Conservation (phyloP, 257 asterid species). For the Penstemon newberryi region DNA sequence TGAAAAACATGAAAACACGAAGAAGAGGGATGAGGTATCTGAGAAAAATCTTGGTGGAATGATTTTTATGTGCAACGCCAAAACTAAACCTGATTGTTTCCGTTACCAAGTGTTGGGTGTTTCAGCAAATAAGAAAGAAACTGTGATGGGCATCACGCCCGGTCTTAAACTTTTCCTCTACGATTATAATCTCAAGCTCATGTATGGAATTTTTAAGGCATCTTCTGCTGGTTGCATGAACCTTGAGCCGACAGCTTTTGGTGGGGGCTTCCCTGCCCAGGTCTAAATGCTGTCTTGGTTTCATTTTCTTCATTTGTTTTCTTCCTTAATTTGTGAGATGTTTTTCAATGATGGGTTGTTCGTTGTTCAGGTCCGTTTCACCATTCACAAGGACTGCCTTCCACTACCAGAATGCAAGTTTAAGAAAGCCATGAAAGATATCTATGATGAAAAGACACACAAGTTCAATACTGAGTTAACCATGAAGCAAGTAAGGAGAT, state of each 20-base stretch:
- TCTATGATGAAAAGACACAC: conserved; percentile 62
- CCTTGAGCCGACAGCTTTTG: conserved; percentile 83
- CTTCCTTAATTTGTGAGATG: conserved; percentile 21
- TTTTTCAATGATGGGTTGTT: conserved; percentile 16
- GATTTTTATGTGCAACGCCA: conserved; percentile 88
- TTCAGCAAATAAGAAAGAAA: conserved; percentile 56
- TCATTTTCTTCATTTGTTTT: conserved; percentile 4
- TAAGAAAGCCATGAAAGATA: conserved; percentile 75
- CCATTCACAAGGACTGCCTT: conserved; percentile 57
- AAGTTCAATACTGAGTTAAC: conserved; percentile 80
- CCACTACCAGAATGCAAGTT: conserved; percentile 78
- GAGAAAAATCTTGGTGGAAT: conserved; percentile 63
- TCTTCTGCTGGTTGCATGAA: conserved; percentile 86
- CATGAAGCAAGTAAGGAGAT: conserved; percentile 57
- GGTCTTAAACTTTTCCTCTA: conserved; percentile 83
- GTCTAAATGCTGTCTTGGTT: conserved; percentile 33
- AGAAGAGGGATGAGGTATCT: conserved; percentile 32
- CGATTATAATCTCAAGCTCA: conserved; percentile 79
- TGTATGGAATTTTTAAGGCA: conserved; percentile 90
- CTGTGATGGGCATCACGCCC: conserved; percentile 67
- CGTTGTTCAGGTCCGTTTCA: conserved; percentile 64
- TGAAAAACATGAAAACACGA: conserved; percentile 32
- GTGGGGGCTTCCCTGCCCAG: conserved; percentile 94
- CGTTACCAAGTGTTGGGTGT: conserved; percentile 79
- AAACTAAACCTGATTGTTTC: conserved; percentile 94